These are phyloP conservation scores for Coniophora puteana DNA, from an alignment of 1,284 basidiomycete genomes.

Conservation along the genomic window DNA sequence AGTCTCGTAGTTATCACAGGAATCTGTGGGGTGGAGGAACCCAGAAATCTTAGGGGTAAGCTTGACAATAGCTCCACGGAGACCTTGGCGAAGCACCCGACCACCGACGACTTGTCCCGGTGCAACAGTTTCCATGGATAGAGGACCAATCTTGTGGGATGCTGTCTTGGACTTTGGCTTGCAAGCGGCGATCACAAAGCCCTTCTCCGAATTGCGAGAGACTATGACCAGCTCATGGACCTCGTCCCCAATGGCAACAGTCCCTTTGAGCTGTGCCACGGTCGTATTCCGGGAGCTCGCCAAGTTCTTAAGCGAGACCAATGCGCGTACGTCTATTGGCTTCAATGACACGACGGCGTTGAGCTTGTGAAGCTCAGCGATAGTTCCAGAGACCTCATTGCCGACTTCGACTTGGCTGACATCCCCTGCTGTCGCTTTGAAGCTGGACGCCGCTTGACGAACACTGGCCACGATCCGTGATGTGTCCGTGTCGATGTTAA, in stretches of 20 bases:
- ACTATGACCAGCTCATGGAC: constrained; percentile 83
- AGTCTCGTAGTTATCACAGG: constrained; percentile 73
- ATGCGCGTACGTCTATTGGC: constrained; percentile 71
- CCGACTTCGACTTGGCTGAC: constrained; percentile 77
- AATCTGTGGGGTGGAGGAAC: constrained; percentile 77
- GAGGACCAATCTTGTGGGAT: constrained; percentile 43
- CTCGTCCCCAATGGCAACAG: constrained; percentile 70
- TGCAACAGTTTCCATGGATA: constrained; percentile 64
- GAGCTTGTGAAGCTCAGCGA: constrained; percentile 81
- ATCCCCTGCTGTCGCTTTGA: constrained; percentile 48
- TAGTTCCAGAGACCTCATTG: constrained; percentile 63
- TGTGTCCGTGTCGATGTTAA: constrained; percentile 62
- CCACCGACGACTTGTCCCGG: constrained; percentile 76
- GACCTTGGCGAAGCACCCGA: constrained; percentile 68
- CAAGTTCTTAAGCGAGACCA: constrained; percentile 84
- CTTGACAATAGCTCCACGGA: constrained; percentile 73
- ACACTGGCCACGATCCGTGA: constrained; percentile 82
- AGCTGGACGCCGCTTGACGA: constrained; percentile 70
- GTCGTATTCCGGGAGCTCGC: constrained; percentile 76
- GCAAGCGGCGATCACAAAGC: constrained; percentile 84
- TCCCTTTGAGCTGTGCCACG: constrained; percentile 65
- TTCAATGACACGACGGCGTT: constrained; percentile 75
- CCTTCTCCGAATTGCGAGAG: constrained; percentile 86
- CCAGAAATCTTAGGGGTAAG: constrained; percentile 69
- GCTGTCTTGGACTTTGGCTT: constrained; percentile 52